Evolutionary conservation across 768 basidiomycete species (phyloP).

Genomic region (Boletus sp.): DNA sequence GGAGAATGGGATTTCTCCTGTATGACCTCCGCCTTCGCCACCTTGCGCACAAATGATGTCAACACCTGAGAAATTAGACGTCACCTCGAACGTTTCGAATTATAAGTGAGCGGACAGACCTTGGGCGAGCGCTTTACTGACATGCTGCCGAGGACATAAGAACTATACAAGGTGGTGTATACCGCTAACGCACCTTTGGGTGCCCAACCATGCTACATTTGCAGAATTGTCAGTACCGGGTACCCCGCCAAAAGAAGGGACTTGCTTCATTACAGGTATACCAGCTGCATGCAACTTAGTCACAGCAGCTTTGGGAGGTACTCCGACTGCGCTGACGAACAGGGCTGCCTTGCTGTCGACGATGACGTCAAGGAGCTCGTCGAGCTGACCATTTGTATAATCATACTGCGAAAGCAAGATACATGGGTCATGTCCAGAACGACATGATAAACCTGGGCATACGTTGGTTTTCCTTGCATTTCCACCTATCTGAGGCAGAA

Average conservation of each 20-base stretch:
- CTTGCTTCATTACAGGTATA: conserved; percentile 85
- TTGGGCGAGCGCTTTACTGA: conserved; percentile 69
- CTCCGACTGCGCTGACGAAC: conserved; percentile 82
- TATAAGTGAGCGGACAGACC: conserved; percentile 34
- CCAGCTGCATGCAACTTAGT: conserved; percentile 77
- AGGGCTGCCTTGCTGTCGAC: conserved; percentile 68
- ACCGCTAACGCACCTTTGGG: conserved; percentile 54
- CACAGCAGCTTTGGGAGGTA: conserved; percentile 79
- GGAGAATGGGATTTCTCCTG: conserved; percentile 77
- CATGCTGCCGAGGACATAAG: conserved; percentile 46
- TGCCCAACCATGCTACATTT: conserved; percentile 72
- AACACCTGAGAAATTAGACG: conserved; percentile 47
- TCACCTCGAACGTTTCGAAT: neutral
- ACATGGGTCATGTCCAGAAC: neutral
- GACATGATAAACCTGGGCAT: conserved; percentile 5
- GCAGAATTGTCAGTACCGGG: neutral
- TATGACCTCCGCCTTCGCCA: conserved; percentile 87
- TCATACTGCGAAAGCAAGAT: conserved; percentile 42
- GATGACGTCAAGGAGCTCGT: conserved; percentile 75
- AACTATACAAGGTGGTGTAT: neutral
- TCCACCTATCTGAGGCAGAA: conserved; percentile 80
- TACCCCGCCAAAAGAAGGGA: neutral
- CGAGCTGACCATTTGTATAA: conserved; percentile 75
- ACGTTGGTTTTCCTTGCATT: conserved; percentile 81
- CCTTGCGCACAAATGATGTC: conserved; percentile 89